Evolutionary conservation across 2,329 filamentous ascomycete genomes (phyloP), one percentile per base, ranked within the genome.

Genomic region (Mycosphaerella arachidis): DNA sequence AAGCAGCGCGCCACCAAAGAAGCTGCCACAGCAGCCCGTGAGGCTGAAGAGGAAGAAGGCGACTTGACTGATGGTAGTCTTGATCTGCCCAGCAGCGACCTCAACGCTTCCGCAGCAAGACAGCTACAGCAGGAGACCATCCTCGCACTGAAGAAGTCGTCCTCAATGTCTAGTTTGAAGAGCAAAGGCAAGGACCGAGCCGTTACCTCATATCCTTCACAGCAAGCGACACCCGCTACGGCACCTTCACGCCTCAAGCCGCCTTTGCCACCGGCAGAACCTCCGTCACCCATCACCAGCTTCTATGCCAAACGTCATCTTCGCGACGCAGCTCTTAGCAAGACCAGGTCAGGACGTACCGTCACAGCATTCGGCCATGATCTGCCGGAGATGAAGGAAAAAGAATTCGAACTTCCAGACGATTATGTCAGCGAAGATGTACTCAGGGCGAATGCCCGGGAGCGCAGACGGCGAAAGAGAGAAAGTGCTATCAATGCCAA

Each of bases 241-340:
- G 50, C 50, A 35, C 55, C 58, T 45, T 55, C 61, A 30, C 72
- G 58, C 70, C 69, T 59, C 72, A 70, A 68, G 35, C 35, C 56
- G 37, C 68, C 40, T 59, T 75, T 60, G 50, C 65, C 16, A 63
- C 70, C 20, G 60, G 64, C 55, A 53, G 62, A 51, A 61, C 66
- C 78, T 33, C 73, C 78, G 16, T 83, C 81, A 59, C 71, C 69
- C 20, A 69, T 97, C 71, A 88, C 80, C n/a, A 96, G 91, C 0
- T 97, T 97, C 77, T 97, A 92, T 72, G 75, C 82, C 18, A 92
- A 94, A 75, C 86, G 83, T 27, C 87, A 95, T 70, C 82, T 93
- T 62, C 87, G 93, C 29, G 90, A 92, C 24, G 85, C 86, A 6
- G 91, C 92, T 9, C 75, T 96, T n/a, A 88, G 85, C 62, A 86